These are phyloP conservation scores for Dissoconium aciculare DNA, from an alignment of 2,329 filamentous ascomycete genomes.

Conservation along the genomic window DNA sequence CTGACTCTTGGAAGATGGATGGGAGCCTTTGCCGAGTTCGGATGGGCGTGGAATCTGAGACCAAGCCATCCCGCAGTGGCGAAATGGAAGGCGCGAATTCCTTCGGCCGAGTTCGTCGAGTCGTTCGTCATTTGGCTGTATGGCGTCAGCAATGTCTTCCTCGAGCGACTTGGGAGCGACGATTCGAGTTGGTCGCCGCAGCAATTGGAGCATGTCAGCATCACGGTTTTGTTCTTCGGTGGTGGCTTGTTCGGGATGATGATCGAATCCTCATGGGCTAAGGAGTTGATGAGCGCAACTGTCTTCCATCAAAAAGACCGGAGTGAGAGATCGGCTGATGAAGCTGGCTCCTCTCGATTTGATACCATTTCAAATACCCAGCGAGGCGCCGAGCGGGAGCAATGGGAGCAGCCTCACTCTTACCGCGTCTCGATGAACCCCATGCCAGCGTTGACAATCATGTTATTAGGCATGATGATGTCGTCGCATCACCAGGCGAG, in stretches of 20 bases:
- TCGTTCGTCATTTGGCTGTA: constrained; percentile 83
- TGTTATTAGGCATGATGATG: constrained; percentile 90
- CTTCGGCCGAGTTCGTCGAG: constrained; percentile 78
- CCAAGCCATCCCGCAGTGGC: constrained; percentile 43
- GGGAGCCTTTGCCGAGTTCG: constrained; percentile 75
- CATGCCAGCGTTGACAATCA: constrained; percentile 70
- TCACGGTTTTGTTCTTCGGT: constrained; percentile 85
- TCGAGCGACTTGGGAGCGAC: constrained; percentile 70
- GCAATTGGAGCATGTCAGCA: constrained; percentile 83
- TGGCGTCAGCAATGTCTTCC: constrained; percentile 75
- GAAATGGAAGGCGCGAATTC: constrained; percentile 46
- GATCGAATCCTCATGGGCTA: constrained; percentile 36
- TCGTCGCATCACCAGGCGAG: constrained; percentile 72
- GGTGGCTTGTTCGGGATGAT: constrained; percentile 52
- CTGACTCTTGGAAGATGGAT: constrained; percentile 80
- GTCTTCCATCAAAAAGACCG: constrained; percentile 25
- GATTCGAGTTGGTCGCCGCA: constrained; percentile 57
- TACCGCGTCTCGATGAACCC: constrained; percentile 74
- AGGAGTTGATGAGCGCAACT: constrained; percentile 45
- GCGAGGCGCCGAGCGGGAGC: constrained; percentile 23
- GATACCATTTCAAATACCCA: constrained; percentile 3
- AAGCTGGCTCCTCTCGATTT: constrained; percentile 8
- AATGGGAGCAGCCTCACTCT: constrained; percentile 45
- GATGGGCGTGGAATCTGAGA: constrained; percentile 90
- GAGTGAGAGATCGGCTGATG: no score